Base-by-base conservation (phyloP, 371 early-diverging fungal species). In the Mortierella sp. region DNA sequence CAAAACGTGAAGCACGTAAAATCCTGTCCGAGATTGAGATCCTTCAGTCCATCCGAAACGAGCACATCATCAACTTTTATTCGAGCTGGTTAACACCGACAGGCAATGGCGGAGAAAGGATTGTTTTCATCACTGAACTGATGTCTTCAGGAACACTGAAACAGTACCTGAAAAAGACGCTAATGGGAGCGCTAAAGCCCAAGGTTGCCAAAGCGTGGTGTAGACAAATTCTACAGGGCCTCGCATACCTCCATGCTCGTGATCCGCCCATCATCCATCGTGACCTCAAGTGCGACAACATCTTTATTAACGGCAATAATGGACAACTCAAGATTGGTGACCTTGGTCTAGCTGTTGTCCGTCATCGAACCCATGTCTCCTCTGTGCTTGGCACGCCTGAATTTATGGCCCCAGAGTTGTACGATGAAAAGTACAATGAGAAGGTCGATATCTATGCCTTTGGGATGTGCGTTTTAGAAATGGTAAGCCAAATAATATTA, bases 401-500 rank as follows among this genome's bases (percentile, higher is more conserved):
- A 84, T 97, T 94, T 78, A 94, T 96, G 94, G 96, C 94, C 22
- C 96, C 96, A 10, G 96, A 96, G 77, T 91, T 96, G 84, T 96
- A 97, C 70, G 93, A 94, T 64, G 96, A 95, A 75, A 88, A 89
- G 64, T 96, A 97, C 84, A 92, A 89, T 73, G 96, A 96, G 83
- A 93, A 92, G 75, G 95, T 95, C 13, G 96, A 96, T 70, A 92
- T 96, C 32, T 97, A 96, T 86, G 95, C 97, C n/a, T 97, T 96
- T 86, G 97, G 97, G 70, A 94, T 97, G 96, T 92, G 93, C 74
- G 85, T 96, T 22, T 84, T 96, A 45, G 96, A 97, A 79, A 95
- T 96, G 91, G 93, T 89, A 72, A 70, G 79, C 65, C n/a, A 51
- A n/a, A 23, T 9, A 15, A 4, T 32, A 32, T 8, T 64, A 17